These are phyloP conservation scores for Fusarium staphyleae DNA, from an alignment of 2,329 filamentous ascomycete species.

Conservation along the genomic window DNA sequence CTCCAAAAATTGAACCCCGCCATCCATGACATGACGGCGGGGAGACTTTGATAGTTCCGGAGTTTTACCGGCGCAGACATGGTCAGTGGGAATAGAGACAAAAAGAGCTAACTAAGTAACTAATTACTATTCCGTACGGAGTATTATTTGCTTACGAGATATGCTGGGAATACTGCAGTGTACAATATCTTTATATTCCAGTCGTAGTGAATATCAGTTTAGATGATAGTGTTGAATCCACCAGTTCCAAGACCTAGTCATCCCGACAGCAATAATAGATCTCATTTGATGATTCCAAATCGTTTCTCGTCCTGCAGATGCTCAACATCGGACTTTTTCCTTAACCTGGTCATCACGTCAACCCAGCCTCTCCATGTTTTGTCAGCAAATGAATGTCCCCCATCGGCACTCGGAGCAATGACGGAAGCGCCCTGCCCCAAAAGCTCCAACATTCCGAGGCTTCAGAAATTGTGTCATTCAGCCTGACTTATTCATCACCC, in stretches of 20 bases:
- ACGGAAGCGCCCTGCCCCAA: conserved; percentile 13
- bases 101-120: background rate
- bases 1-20: conserved; percentile 38
- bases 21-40: conserved; percentile 19
- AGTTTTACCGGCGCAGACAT: conserved; percentile 28
- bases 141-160: too few species aligned
- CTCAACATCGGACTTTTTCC: background rate
- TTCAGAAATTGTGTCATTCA: conserved; percentile 36
- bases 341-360: background rate
- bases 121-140: too few species aligned
- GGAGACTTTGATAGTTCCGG: conserved; percentile 17
- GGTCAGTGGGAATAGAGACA: background rate
- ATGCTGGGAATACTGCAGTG: too few species aligned
- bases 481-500: conserved; percentile 32
- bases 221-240: background rate
- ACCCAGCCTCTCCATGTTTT: conserved; percentile 17
- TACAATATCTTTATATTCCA: background rate
- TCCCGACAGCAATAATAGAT: too few species aligned
- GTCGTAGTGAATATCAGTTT: too few species aligned
- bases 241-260: background rate
- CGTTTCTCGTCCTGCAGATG: background rate
- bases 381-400: conserved; percentile 22
- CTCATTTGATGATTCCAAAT: conserved; percentile 29
- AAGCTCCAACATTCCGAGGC: conserved; percentile 7
- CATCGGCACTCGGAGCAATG: conserved; percentile 24